Evolutionary conservation across 371 early-diverging fungal species (phyloP).

Genomic region (Gilbertella persicaria): DNA sequence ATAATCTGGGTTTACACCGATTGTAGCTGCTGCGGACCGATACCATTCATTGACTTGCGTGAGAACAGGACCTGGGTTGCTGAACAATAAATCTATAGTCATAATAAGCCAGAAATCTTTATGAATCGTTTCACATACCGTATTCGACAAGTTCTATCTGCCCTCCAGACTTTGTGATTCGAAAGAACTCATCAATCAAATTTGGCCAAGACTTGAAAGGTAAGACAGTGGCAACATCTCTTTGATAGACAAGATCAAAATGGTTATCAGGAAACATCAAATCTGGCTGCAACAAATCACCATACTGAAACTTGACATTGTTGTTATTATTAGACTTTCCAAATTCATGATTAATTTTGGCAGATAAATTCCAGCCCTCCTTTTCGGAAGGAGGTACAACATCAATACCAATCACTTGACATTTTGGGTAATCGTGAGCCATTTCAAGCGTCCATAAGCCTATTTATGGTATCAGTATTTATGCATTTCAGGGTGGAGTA

Average conservation of each 20-base stretch:
- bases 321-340: conserved; percentile 1
- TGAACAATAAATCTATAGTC: conserved; percentile 32
- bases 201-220: conserved; percentile 42
- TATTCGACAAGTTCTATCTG: conserved; percentile 54
- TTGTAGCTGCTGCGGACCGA: conserved; percentile 22
- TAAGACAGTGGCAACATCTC: conserved; percentile 49
- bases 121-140: too few relatives aligned
- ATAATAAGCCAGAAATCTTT: background rate
- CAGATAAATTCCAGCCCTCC: conserved; percentile 13
- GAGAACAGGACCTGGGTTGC: conserved; percentile 37
- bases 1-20: conserved; percentile 33
- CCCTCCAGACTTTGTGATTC: conserved; percentile 54
- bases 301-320: conserved; percentile 27
- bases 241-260: conserved; percentile 67
- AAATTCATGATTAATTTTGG: background rate
- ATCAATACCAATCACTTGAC: conserved; percentile 35
- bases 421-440: conserved; percentile 47
- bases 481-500: background rate
- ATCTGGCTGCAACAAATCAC: conserved; percentile 24
- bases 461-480: conserved; percentile 2
- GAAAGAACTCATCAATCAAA: conserved; percentile 41
- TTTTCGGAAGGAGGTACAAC: conserved; percentile 29
- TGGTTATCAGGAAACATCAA: conserved; percentile 43
- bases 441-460: conserved; percentile 64
- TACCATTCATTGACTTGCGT: conserved; percentile 44